Percentiles rank a stretch among this genome's conserved stretches.
Conservation (phyloP, 768 basidiomycete genomes). For the Candolleomyces eurysporus region DNA sequence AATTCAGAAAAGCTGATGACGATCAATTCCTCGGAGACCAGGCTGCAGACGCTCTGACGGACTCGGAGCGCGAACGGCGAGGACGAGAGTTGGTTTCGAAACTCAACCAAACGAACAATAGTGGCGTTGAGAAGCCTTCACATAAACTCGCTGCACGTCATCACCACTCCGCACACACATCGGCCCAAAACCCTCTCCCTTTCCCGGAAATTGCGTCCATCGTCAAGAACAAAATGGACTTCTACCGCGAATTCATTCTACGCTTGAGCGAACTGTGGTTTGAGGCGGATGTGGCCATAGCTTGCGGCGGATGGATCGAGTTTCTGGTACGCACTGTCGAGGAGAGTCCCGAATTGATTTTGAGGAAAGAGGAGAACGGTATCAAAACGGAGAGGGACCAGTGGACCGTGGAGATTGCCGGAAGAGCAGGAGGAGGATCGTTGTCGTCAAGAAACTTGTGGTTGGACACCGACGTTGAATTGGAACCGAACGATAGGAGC, state of each 20-base stretch:
- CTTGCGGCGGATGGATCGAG: slow-evolving; percentile 66
- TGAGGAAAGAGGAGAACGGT: slow-evolving; percentile 37
- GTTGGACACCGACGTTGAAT: slow-evolving; percentile 22
- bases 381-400: slow-evolving; percentile 26
- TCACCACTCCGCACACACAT: slow-evolving; percentile 49
- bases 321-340: slow-evolving; percentile 48
- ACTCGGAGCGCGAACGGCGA: slow-evolving; percentile 35
- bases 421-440: slow-evolving; percentile 22
- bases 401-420: slow-evolving; percentile 49
- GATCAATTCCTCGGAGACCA: slow-evolving; percentile 24
- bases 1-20: slow-evolving; percentile 43
- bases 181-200: slow-evolving; percentile 1
- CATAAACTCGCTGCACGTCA: slow-evolving; percentile 52
- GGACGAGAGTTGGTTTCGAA: slow-evolving; percentile 29
- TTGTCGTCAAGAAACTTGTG: slow-evolving; percentile 16
- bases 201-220: slow-evolving; percentile 41
- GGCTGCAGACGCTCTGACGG: slow-evolving; percentile 16
- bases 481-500: slow-evolving; percentile 27
- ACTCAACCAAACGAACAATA: slow-evolving; percentile 17
- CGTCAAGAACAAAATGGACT: slow-evolving; percentile 55
- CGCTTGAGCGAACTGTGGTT: slow-evolving; percentile 52
- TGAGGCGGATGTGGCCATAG: slow-evolving; percentile 39
- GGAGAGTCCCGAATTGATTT: slow-evolving; percentile 33
- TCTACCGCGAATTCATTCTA: slow-evolving; percentile 46
- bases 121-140: slow-evolving; percentile 5